Percentiles rank a stretch among this genome's conserved stretches.
Evolutionary conservation across 305 asterid genomes (phyloP).

Genomic region (Fraxinus velutina): DNA sequence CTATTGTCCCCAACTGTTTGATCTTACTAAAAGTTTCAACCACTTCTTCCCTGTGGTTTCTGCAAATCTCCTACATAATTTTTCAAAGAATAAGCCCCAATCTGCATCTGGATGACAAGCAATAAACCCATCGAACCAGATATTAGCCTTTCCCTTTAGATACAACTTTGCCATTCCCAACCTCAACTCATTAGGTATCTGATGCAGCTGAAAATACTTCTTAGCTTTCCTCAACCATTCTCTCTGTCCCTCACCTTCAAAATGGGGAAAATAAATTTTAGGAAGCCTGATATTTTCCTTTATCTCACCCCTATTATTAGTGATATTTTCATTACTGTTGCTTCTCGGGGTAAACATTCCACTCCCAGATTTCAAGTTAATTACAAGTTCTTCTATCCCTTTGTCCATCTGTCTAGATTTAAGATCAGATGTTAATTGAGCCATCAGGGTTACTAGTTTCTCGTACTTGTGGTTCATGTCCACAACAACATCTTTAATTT

Average conservation of each 20-base stretch:
- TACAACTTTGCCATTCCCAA: neutral
- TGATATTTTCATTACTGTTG: neutral
- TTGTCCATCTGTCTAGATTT: neutral
- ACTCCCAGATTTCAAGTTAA: neutral
- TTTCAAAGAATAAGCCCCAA: neutral
- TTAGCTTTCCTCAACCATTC: neutral
- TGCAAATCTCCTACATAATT: neutral
- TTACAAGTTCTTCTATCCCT: neutral
- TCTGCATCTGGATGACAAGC: neutral
- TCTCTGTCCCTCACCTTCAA: neutral
- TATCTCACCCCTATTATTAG: neutral
- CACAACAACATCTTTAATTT: neutral
- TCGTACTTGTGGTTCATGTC: neutral
- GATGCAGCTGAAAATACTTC: neutral
- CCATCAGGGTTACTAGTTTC: neutral
- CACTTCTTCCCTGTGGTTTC: neutral
- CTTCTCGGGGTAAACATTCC: neutral
- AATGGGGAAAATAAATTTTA: neutral
- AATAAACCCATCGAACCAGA: neutral
- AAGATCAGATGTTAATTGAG: neutral
- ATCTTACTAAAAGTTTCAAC: neutral
- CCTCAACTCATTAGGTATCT: neutral
- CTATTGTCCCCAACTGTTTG: neutral
- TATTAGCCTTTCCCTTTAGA: neutral
- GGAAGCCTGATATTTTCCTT: neutral